Base-by-base conservation (phyloP, 305 asterid genomes). In the Ilex paraguariensis region DNA sequence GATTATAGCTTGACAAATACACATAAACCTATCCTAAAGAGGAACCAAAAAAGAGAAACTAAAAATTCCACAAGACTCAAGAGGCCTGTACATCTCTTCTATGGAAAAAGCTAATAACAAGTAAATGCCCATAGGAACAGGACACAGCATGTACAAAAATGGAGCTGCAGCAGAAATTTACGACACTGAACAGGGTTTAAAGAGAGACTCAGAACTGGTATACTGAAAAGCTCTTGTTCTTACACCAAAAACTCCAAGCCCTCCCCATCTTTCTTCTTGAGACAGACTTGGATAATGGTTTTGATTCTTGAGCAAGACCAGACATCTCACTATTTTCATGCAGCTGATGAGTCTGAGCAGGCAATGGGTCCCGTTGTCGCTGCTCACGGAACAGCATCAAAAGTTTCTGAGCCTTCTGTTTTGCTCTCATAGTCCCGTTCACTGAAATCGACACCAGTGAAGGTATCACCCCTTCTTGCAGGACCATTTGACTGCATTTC, bases 381-480 rank as follows among this genome's bases (percentile, higher is more conserved):
- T 90, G 96, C 81, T 94, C 99, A 2, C 99, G 70, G 66, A 94
- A 94, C 62, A 94, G 49, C 99, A 86, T 88, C 77, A 94, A 80
- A 68, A 94, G 99, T 82, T 90, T 94, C 70, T 90, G 97, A 3
- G 99, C 97, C 68, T 94, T 94, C 81, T 94, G 99, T 58, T 90
- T 94, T 64, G 97, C 99, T 76, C 99, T 79, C 72, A 76, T 77
- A 0, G 96, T 94, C 63, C 99, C 99, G 1, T 94, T 94, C 0
- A 90, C 99, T 0, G 99, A 94, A 39, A 94, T 77, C 1, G 96
- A 87, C 66, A 94, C 99, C 75, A 94, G 57, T 0, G 99, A 85
- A 14, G 99, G 99, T 57, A 94, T 90, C 33, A 85, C 99, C 28
- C 97, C 99, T 78, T 94, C 99, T 82, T 88, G 97, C 57, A 94